A percentile compares a stretch with the other conserved stretches of the same genome.
phyloP scores from a whole-genome alignment of 345 rosid species.

The Syzygium grande region DNA sequence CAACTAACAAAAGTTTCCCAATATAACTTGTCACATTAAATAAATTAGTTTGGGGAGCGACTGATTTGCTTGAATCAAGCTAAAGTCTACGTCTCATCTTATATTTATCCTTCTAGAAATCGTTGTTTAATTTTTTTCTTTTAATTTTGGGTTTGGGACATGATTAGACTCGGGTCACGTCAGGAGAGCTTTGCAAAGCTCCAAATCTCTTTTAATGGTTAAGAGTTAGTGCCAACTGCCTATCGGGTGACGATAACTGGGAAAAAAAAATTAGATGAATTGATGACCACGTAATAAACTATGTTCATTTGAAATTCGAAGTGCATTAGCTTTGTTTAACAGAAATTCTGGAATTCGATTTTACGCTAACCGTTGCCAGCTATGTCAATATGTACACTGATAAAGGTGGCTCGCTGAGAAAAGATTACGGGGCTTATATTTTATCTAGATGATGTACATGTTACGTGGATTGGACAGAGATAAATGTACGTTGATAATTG shows the following conservation, averaged over 20 bases:
- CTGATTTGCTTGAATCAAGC: slow-evolving; percentile 7
- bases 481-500: no score
- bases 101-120: neutral
- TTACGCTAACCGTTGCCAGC: neutral
- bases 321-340: neutral
- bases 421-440: no score
- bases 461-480: no score
- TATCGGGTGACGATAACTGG: neutral
- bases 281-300: neutral
- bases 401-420: no score
- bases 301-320: neutral
- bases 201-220: neutral
- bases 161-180: neutral
- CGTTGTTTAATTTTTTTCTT: no score
- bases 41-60: neutral
- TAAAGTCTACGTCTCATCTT: slow-evolving; percentile 1
- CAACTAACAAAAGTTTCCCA: neutral
- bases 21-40: neutral
- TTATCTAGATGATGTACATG: no score
- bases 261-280: neutral
- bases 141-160: neutral
- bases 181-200: neutral
- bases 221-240: neutral
- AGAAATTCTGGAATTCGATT: neutral
- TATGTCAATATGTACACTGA: neutral